Evolutionary conservation across 2,329 filamentous ascomycete genomes (phyloP).

Genomic region (Coleophoma cylindrospora): DNA sequence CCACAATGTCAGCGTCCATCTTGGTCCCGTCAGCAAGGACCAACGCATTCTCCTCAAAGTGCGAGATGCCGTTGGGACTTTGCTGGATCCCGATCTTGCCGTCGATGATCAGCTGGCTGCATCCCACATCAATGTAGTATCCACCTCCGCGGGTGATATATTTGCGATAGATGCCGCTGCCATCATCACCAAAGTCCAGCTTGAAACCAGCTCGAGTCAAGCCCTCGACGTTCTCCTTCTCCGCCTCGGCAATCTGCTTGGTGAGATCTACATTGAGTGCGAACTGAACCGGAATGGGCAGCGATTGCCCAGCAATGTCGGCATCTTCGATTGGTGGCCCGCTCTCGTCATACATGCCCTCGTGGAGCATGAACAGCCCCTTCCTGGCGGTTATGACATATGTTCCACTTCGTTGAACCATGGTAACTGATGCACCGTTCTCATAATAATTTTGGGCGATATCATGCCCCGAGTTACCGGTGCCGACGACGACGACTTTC

Average conservation of each 20-base stretch:
- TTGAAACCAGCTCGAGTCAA: constrained; percentile 52
- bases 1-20: constrained; percentile 44
- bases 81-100: constrained; percentile 46
- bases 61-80: constrained; percentile 38
- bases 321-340: constrained; percentile 56
- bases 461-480: constrained; percentile 64
- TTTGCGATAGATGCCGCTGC: constrained; percentile 37
- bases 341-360: constrained; percentile 30
- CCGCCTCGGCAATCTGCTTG: constrained; percentile 27
- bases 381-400: constrained; percentile 53
- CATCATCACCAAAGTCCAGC: constrained; percentile 34
- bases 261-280: constrained; percentile 45
- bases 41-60: constrained; percentile 31
- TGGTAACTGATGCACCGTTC: constrained; percentile 62
- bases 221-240: constrained; percentile 37
- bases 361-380: constrained; percentile 36
- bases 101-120: constrained; percentile 42
- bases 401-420: constrained; percentile 64
- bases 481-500: constrained; percentile 60
- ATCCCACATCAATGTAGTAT: constrained; percentile 53
- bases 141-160: constrained; percentile 56
- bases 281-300: constrained; percentile 57
- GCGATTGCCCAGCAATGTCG: constrained; percentile 53
- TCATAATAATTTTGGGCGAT: constrained; percentile 65
- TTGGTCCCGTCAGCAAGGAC: constrained; percentile 37